Evolutionary conservation across 257 asterid genomes (phyloP).

Genomic region (Salvia miltiorrhiza): DNA sequence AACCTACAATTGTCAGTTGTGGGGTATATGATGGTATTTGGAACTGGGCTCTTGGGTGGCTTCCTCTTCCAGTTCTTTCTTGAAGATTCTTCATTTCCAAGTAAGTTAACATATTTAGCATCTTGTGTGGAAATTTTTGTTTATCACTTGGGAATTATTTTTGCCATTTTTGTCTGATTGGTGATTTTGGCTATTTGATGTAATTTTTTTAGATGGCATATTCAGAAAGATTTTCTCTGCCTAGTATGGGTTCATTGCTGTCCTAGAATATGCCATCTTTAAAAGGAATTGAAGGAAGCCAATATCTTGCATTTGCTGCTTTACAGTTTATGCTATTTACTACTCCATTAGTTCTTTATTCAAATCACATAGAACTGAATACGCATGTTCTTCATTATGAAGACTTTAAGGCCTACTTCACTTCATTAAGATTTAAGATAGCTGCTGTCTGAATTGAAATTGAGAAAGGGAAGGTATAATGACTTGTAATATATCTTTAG

Average conservation of each 20-base stretch:
- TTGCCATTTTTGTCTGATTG: not conserved
- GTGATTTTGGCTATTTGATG: not conserved
- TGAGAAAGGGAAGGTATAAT: not conserved
- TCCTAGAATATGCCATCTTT: not conserved
- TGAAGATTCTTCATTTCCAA: constrained; percentile 82
- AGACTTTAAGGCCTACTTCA: not conserved
- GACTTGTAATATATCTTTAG: not conserved
- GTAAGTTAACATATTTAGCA: constrained; percentile 48
- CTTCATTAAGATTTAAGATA: not conserved
- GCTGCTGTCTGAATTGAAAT: not conserved
- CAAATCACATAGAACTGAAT: not conserved
- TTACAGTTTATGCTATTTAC: not conserved
- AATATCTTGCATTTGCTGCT: not conserved
- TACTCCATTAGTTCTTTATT: no score
- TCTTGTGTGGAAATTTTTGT: not conserved
- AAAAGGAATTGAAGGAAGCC: not conserved
- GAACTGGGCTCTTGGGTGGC: constrained; percentile 82
- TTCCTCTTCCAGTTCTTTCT: constrained; percentile 89
- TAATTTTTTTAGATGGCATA: not conserved
- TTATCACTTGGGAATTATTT: not conserved
- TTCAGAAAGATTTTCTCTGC: not conserved
- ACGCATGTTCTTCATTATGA: not conserved
- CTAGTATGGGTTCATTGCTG: not conserved
- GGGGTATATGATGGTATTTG: constrained; percentile 85
- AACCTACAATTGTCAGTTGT: constrained; percentile 56